Conservation (phyloP, 495 filamentous ascomycete species). For the Penicillium goetzii region DNA sequence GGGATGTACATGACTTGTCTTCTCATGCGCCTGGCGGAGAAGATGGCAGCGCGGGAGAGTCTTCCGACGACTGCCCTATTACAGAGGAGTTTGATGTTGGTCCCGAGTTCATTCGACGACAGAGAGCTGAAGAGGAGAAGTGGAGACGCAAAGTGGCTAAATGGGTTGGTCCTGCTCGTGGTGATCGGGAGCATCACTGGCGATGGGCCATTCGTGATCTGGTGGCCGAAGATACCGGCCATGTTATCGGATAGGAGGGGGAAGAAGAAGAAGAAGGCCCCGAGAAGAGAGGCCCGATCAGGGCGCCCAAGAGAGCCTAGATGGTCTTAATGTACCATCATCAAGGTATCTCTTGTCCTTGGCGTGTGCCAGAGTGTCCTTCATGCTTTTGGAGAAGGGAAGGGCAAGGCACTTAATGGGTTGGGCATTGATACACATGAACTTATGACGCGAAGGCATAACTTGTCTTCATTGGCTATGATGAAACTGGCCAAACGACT, state of each 20-base stretch:
- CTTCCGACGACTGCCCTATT: conserved; percentile 75
- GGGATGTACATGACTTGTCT: conserved; percentile 38
- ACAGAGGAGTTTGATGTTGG: conserved; percentile 98
- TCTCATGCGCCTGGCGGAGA: conserved; percentile 46
- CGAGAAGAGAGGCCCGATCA: background rate
- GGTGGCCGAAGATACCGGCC: conserved; percentile 34
- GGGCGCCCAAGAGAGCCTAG: background rate
- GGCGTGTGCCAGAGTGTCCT: background rate
- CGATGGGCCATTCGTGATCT: conserved; percentile 60
- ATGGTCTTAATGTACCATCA: background rate
- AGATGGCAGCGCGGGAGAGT: conserved; percentile 54
- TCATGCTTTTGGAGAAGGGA: background rate
- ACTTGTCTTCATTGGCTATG: conserved; percentile 17
- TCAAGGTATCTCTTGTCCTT: background rate
- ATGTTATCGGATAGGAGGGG: conserved; percentile 8
- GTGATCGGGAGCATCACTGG: conserved; percentile 50
- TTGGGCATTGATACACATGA: conserved; percentile 27
- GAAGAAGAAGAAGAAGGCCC: background rate
- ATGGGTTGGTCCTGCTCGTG: conserved; percentile 64
- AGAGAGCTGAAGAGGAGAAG: conserved; percentile 86
- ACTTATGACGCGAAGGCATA: conserved; percentile 33
- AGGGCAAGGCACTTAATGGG: background rate
- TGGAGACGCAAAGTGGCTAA: conserved; percentile 83
- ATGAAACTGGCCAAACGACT: conserved; percentile 33
- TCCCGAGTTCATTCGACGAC: conserved; percentile 86